Base-by-base conservation (phyloP, 148 eudicot species). In the Rhododendron kiyosumense region DNA sequence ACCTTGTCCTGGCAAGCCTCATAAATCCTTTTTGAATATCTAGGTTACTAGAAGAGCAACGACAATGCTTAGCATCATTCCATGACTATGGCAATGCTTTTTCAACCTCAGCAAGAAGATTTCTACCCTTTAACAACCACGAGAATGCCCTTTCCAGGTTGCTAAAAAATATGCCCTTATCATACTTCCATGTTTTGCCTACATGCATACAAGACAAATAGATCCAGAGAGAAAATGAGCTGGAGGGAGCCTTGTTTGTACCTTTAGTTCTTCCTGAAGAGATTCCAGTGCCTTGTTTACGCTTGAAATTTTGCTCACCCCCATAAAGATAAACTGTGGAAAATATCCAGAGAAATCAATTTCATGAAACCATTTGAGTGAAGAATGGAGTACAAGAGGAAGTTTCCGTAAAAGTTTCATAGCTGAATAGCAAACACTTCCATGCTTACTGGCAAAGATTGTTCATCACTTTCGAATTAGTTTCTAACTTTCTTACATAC, bases 251-350 rank as follows among this genome's bases (percentile, higher is more conserved):
- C 59, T 84, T 81, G n/a, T 26, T 52, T 83, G 80, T 88, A 93
- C 95, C 93, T 87, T 85, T 84, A 91, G 86, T 84, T 91, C 93
- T 85, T 91, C 92, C 85, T 81, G 86, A 78, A 92, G 88, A 87
- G 89, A 83, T 69, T 87, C 86, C 46, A 89, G 57, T 52, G 67
- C 83, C 78, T 77, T 86, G 83, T 85, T 85, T 52, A 89, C 79
- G 45, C 88, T 89, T 38, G 89, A 86, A 43, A 36, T 43, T 85
- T 90, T 85, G 82, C 87, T 85, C 57, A n/a, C 85, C 71, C 89
- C 92, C 91, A 91, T 89, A 83, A 91, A 90, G 84, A 91, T 12
- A 63, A 94, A 89, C 93, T 92, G 93, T 73, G 65, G 75, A 43
- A 74, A 82, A 52, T 75, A 17, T 79, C 79, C 59, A 15, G 80